Evolutionary conservation across 768 basidiomycete genomes (phyloP).

Genomic region (Myochromella boudieri): DNA sequence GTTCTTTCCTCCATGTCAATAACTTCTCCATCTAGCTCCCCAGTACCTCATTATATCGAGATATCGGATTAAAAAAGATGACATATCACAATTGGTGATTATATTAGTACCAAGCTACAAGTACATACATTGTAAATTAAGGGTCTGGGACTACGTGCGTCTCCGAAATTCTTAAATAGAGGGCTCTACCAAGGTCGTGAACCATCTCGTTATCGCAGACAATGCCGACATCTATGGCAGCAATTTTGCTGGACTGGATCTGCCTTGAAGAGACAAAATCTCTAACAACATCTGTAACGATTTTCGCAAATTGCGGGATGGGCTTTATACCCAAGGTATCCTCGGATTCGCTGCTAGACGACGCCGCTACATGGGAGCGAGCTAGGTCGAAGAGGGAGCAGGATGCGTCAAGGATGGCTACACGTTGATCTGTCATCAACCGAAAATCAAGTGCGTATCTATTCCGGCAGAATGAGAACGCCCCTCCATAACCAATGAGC

Average conservation of each 20-base stretch:
- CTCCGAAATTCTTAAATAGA: constrained; percentile 26
- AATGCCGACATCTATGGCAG: constrained; percentile 60
- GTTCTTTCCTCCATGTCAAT: constrained; percentile 17
- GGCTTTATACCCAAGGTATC: constrained; percentile 46
- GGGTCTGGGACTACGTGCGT: background rate
- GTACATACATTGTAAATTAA: background rate
- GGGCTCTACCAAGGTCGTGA: constrained; percentile 42
- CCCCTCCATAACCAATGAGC: too few relatives aligned
- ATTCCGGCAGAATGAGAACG: too few relatives aligned
- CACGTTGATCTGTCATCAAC: constrained; percentile 62
- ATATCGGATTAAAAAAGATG: constrained; percentile 19
- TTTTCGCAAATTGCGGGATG: constrained; percentile 57
- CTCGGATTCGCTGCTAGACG: background rate
- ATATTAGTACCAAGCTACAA: background rate
- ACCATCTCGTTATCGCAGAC: constrained; percentile 56
- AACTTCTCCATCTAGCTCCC: constrained; percentile 10
- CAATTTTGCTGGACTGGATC: constrained; percentile 40
- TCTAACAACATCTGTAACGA: constrained; percentile 51
- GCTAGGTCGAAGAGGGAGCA: constrained; percentile 48
- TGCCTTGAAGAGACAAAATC: constrained; percentile 32
- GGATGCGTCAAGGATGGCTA: constrained; percentile 76
- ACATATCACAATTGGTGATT: background rate
- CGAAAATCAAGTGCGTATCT: constrained; percentile 83
- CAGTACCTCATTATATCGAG: constrained; percentile 10
- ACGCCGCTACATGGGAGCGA: constrained; percentile 11